Evolutionary conservation across 2,329 filamentous ascomycete species (phyloP), one percentile per base, ranked within the genome.

Genomic region (Aspergillus udagawae): DNA sequence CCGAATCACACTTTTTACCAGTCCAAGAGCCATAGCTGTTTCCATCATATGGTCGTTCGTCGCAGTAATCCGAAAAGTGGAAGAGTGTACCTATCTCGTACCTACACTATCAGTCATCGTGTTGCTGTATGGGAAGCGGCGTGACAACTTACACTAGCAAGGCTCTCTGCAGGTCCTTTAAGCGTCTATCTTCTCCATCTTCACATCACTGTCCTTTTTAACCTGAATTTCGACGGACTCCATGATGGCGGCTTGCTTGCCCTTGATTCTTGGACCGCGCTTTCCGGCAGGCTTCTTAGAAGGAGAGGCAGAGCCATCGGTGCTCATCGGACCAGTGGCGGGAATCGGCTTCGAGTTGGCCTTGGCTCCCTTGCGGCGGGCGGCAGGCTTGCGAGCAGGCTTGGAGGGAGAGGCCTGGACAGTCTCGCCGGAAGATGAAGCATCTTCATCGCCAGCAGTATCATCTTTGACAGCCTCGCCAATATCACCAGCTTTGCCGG

Each of bases 291-390:
- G 28, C 6, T 28, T 45, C 8, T 47, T 47, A 0, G 10, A 47
- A 14, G 44, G 8, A 47, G n/a, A 47, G 23, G 21, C 4, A 14
- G 44, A 25, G 44, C 44, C 44, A 21, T 47, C 44, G 10, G 44
- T 4, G 12, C 6, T 3, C 44, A 47, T 12, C 10, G 44, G 21
- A 17, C 21, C 51, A 17, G 62, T 64, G 4, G 63, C 63, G 3
- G 63, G 58, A n/a, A 63, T 59, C 0, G 66, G 65, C n/a, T 60
- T 58, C 1, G 58, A 57, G 20, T 58, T 51, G 14, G 53, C 55
- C 35, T 66, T 65, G 1, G 63, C 61, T 8, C 63, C 60, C 54
- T 67, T 67, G 5, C 58, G 48, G 5, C 58, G 48, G 14, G 38
- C 21, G 35, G 59, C 58, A 35, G 53, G 49, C 28, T 55, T 56